phyloP scores from a whole-genome alignment of 148 eudicot species.

The Camellia japonica region DNA sequence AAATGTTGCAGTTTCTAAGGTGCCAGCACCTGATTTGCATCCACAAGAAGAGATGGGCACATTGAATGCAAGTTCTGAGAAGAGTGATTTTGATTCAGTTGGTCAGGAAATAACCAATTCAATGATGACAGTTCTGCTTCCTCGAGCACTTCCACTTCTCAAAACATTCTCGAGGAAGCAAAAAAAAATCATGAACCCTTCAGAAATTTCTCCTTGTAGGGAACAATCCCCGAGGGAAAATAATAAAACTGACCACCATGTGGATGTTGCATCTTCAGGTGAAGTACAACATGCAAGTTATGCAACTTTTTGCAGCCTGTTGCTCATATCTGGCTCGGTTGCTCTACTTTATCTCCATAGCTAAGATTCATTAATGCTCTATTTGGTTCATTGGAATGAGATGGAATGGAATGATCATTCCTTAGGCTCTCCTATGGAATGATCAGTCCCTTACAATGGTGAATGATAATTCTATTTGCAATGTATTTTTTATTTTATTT shows the following conservation, averaged over 20 bases:
- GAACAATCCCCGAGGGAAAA: slow-evolving; percentile 26
- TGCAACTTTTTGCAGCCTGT: slow-evolving; percentile 1
- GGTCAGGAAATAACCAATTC: slow-evolving; percentile 67
- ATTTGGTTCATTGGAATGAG: too few species aligned
- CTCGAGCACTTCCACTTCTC: slow-evolving; percentile 80
- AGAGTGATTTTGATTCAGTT: slow-evolving; percentile 58
- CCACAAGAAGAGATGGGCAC: slow-evolving; percentile 40
- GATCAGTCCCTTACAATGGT: too few species aligned
- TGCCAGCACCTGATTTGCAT: slow-evolving; percentile 32
- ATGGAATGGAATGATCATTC: too few species aligned
- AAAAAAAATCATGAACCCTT: slow-evolving; percentile 37
- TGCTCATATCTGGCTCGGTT: background rate
- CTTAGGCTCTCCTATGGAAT: too few species aligned
- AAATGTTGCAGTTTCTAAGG: slow-evolving; percentile 27
- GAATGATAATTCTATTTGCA: too few species aligned
- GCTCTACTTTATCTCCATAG: background rate
- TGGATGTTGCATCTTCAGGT: slow-evolving; percentile 37
- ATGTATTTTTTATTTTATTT: too few species aligned
- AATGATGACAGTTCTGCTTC: slow-evolving; percentile 84
- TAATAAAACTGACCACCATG: slow-evolving; percentile 16
- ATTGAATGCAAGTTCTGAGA: slow-evolving; percentile 44
- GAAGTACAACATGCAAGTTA: slow-evolving; percentile 19
- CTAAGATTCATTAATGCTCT: too few species aligned
- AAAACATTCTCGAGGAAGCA: slow-evolving; percentile 67
- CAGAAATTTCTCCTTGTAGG: slow-evolving; percentile 19